Conservation (phyloP, 2,329 filamentous ascomycete species). For the Clonostachys rhizophaga region DNA sequence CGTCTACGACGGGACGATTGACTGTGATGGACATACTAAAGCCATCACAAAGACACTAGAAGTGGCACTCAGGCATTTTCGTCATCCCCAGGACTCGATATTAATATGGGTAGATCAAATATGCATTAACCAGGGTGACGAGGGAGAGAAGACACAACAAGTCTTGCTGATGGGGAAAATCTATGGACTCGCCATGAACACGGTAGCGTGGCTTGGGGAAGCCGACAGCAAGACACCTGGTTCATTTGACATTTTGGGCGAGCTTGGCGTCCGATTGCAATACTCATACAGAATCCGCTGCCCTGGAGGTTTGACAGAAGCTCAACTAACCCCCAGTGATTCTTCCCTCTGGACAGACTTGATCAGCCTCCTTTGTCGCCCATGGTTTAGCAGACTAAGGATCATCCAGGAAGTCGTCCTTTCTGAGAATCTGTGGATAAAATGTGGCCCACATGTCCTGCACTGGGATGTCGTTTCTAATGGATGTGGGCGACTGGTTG, state of each 20-base stretch:
- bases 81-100: background rate
- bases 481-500: no score
- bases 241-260: background rate
- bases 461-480: background rate
- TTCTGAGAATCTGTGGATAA: background rate
- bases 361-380: background rate
- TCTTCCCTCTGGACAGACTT: background rate
- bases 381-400: conserved; percentile 4
- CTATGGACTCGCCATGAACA: background rate
- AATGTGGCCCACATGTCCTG: background rate
- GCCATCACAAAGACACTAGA: background rate
- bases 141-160: conserved; percentile 1
- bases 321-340: background rate
- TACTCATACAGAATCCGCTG: background rate
- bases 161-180: conserved; percentile 1
- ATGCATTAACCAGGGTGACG: conserved; percentile 3
- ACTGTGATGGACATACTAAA: background rate
- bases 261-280: background rate
- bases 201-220: background rate
- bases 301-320: background rate
- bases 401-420: conserved; percentile 4
- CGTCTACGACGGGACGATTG: background rate
- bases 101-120: conserved; percentile 2
- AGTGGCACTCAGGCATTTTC: background rate
- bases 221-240: background rate